phyloP scores from a whole-genome alignment of 1,284 basidiomycete genomes.

The Irpex lacteus region DNA sequence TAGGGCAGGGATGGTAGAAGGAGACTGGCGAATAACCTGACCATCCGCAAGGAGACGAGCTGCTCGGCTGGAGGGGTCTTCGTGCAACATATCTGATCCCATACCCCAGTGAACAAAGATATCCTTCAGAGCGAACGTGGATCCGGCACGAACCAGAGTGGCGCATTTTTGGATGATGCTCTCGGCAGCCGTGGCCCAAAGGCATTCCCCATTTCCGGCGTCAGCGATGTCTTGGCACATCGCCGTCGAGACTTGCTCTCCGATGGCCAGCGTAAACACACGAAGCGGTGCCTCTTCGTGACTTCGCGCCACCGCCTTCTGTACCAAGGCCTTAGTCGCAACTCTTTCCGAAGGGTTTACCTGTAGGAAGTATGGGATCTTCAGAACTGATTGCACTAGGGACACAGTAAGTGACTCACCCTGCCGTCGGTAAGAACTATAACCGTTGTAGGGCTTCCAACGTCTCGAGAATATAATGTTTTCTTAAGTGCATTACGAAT shows the following conservation, averaged over 20 bases:
- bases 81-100: background rate
- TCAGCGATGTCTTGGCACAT: conserved; percentile 49
- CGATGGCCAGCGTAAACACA: conserved; percentile 58
- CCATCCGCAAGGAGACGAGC: background rate
- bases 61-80: background rate
- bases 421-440: conserved; percentile 11
- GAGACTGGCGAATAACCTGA: conserved; percentile 4
- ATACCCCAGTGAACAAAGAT: conserved; percentile 50
- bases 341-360: background rate
- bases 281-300: conserved; percentile 33
- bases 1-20: background rate
- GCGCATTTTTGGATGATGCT: conserved; percentile 47
- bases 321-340: conserved; percentile 1
- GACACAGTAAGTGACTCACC: background rate
- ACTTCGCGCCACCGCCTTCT: conserved; percentile 6
- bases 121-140: conserved; percentile 40
- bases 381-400: background rate
- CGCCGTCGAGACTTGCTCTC: conserved; percentile 43
- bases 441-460: conserved; percentile 32
- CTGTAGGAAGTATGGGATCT: background rate
- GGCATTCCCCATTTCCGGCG: conserved; percentile 45
- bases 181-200: conserved; percentile 43
- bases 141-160: conserved; percentile 46
- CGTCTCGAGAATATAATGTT: conserved; percentile 32
- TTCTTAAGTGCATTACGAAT: conserved; percentile 36